Evolutionary conservation across 1,139 yeast species (phyloP), one percentile per base, ranked within the genome.

Genomic region (Protomyces gravidus): DNA sequence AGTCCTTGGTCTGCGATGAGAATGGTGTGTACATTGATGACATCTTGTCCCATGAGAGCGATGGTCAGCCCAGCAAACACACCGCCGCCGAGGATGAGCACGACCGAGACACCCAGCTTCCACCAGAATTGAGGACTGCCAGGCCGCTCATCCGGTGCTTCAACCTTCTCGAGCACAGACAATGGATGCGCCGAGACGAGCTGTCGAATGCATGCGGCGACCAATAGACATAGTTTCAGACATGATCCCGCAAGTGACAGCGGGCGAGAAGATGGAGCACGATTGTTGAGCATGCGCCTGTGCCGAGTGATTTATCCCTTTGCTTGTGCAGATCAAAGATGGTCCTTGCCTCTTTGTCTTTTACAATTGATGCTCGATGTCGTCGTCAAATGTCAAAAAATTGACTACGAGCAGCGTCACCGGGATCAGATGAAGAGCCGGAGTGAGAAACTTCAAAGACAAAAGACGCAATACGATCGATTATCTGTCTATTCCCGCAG

Each of bases 1-100:
- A 45, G 50, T n/a, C n/a, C n/a, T n/a, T n/a, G 11, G 39, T 6
- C 9, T n/a, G n/a, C n/a, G n/a, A n/a, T n/a, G n/a, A 33, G 7
- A 11, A 25, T n/a, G n/a, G n/a, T n/a, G 36, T n/a, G 27, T 25
- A 55, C 53, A 42, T 45, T 33, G 19, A 57, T 27, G 28, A 50
- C 97, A 71, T 92, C 97, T 73, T 90, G 97, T 64, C 97, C 97
- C 98, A 92, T 92, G 32, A 92, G 79, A 1, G 95, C 97, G 61
- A 92, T 78, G 25, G 98, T 92, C 57, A 92, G 76, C 6, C 97
- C 98, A 1, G 98, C 97, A 76, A 92, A 92, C 13, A 89, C 86
- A 65, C 98, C 98, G 55, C 98, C 98, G 2, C 89, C 79, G 46
- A 92, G 71, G 1, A 92, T 97, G 39, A 92, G 78, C 26, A 79